Evolutionary conservation across 2,329 filamentous ascomycete genomes (phyloP).

Genomic region (Diaporthe helianthi): DNA sequence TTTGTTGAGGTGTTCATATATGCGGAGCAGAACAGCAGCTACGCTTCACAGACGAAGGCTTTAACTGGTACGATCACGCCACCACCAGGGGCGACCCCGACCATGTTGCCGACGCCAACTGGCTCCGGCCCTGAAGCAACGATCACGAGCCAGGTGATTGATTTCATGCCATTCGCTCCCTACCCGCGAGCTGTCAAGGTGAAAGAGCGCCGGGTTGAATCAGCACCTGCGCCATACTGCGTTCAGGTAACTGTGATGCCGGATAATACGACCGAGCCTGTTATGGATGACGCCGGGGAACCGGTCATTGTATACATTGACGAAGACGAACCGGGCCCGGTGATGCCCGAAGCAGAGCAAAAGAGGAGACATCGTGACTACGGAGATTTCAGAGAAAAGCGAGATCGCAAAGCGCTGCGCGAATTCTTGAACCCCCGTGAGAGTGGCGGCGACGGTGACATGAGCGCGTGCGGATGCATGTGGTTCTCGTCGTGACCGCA

Average conservation of each 20-base stretch:
- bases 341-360: conserved; percentile 14
- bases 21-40: conserved; percentile 57
- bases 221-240: conserved; percentile 51
- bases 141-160: not conserved
- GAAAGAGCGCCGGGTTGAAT: conserved; percentile 57
- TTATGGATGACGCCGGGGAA: conserved; percentile 41
- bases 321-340: conserved; percentile 46
- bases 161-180: conserved; percentile 39
- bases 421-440: conserved; percentile 35
- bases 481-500: conserved; percentile 56
- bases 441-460: conserved; percentile 41
- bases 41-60: conserved; percentile 31
- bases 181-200: conserved; percentile 64
- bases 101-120: conserved; percentile 29
- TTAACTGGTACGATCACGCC: conserved; percentile 34
- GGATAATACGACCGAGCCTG: conserved; percentile 47
- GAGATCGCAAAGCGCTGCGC: conserved; percentile 23
- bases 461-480: conserved; percentile 61
- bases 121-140: conserved; percentile 16
- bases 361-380: not conserved
- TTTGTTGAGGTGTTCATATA: conserved; percentile 65
- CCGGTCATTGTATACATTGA: conserved; percentile 47
- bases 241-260: conserved; percentile 55
- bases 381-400: not conserved
- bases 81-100: conserved; percentile 31